Evolutionary conservation across 108 stramenopile species (phyloP), one percentile per base, ranked within the genome.

Genomic region (Chaetoceros muelleri): DNA sequence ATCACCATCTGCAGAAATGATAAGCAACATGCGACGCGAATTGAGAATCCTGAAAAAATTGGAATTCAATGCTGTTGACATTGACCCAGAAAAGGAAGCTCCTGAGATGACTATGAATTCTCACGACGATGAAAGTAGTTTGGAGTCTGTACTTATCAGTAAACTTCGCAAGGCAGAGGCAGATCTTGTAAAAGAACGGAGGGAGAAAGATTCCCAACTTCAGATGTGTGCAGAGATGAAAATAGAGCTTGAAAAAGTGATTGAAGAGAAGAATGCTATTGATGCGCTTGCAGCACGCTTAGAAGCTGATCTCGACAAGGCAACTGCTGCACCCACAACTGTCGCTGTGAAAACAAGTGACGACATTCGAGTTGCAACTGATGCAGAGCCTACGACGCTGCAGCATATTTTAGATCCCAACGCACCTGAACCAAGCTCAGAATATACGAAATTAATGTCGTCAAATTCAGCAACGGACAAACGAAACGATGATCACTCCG

Each of bases 1-100:
- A 26, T 76, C 87, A 18, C 91, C 91, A 10, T 81, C 82, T 23
- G 74, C 74, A 46, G 65, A 73, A 24, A 48, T 72, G 19, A 71
- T 93, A 20, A 81, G 89, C 17, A 83, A 70, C 29, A 93, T 93
- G 85, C 84, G 79, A 57, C 73, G 80, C 24, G 91, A 92, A 59
- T 64, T 92, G 8, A 75, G 84, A 21, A 78, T 92, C 48, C 69
- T 92, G 46, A 92, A 92, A 57, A 74, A 82, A 44, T 64, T 92
- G 52, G 86, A 92, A 53, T 92, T 85, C 72, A 85, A 88, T 59
- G 85, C 82, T 10, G 79, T 84, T 59, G 90, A 85, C 51, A 63
- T 72, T 19, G 88, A 90, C 29, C 70, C 69, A 30, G 73, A 69
- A 23, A 67, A 82, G 21, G 46, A 45, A n/a, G 78, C 87, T 62